Evolutionary conservation across 805 yeast genomes (phyloP), one percentile per base, ranked within the genome.

Genomic region (Candida germanica): DNA sequence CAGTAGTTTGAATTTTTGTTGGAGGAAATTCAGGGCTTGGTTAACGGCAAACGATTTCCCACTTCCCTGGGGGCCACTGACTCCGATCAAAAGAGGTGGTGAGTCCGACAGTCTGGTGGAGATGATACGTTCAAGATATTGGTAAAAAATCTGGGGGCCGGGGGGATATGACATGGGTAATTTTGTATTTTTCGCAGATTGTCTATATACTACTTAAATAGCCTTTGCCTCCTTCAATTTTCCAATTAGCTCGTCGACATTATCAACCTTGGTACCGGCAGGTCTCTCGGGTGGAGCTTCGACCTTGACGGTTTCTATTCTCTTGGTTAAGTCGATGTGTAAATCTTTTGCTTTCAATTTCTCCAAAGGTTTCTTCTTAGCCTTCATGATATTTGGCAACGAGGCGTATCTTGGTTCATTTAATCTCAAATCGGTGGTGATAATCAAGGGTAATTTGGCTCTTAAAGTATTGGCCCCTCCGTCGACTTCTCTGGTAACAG

Each of bases 401-500:
- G 95, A 79, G n/a, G 95, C 96, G 54, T 87, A 93, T 51, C 97
- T 80, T 29, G 99, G 98, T 56, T 79, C 93, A 60, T 93, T 93
- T 54, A 93, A 75, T 61, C 98, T 82, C 50, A 93, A 72, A 60
- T 93, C 99, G 2, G 98, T 83, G 18, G 97, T 89, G 50, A 93
- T 77, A 36, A 93, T 75, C 68, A 88, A 54, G 27, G 98, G 98
- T 40, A 89, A 71, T 41, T 75, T 66, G 21, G 95, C 86, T 33
- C 74, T 71, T 39, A 93, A 69, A 10, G 86, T 79, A 58, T 87
- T 95, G 33, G 84, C 80, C 53, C 98, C 98, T 36, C 97, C 97
- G 58, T 93, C 99, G 32, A 91, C 79, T 67, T 93, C 98, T 55
- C 96, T 76, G 29, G 91, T 84, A 18, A 93, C 94, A 21, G 75